Base-by-base conservation (phyloP, 768 basidiomycete species). In the Leccinum subtestaceum region DNA sequence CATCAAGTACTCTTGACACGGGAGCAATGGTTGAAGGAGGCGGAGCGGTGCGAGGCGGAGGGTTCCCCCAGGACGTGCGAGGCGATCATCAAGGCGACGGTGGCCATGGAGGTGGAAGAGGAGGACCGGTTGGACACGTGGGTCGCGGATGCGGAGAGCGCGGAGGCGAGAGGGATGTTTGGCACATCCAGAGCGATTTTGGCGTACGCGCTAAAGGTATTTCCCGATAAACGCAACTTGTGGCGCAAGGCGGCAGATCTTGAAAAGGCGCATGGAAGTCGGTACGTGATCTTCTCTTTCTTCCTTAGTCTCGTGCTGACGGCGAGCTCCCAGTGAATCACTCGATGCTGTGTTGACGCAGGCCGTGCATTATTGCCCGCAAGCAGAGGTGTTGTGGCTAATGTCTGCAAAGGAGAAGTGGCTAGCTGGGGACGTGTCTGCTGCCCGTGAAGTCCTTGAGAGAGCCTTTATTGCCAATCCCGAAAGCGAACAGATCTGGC, bases 361-460 rank as follows among this genome's bases (percentile, higher is more conserved):
- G 32, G 95, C 96, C 0, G 93, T 95, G 25, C 81, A 89, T 56
- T 87, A 94, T 69, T 96, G 94, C 66, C 97, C 96, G 0, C 93
- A 95, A 64, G 95, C 95, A 1, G 96, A 98, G 72, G 91, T 94
- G 0, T 78, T 99, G 5, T 98, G 97, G 97, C 81, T 98, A 32
- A 98, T 98, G 95, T 84, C 88, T 53, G 97, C 96, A 3, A 99
- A 99, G 75, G 96, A 98, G 77, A 92, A 93, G 71, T 99, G 96
- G 96, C 70, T 93, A 15, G 78, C 81, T 11, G 92, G 91, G 7
- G 92, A 98, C 67, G 92, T 98, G 13, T 84, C 88, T 2, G 89
- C 87, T n/a, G 93, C 97, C 2, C 89, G 95, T 36, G 85, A 87
- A 63, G 90, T 96, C 13, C 85, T 98, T 13, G 92, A 89, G 60